phyloP scores from a whole-genome alignment of 2,329 filamentous ascomycete genomes.

The Penicillium sp. region DNA sequence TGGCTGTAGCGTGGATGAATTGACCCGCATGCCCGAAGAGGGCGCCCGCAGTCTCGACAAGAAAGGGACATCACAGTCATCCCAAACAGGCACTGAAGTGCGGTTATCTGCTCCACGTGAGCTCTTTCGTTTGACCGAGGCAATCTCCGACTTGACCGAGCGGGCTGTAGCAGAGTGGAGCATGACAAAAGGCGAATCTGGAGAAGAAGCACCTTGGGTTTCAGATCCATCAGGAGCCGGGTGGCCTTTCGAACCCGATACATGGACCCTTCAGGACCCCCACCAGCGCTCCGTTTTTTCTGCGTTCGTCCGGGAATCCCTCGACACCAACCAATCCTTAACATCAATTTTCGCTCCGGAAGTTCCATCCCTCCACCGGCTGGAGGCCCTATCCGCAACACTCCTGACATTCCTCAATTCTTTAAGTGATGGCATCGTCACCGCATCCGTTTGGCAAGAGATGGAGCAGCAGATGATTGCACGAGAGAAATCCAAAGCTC shows the following conservation, averaged over 20 bases:
- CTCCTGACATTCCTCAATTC: constrained; percentile 73
- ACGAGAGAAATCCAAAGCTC: constrained; percentile 52
- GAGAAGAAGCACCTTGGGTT: constrained; percentile 51
- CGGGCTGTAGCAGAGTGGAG: constrained; percentile 63
- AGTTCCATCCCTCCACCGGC: constrained; percentile 62
- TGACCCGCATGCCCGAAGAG: constrained; percentile 79
- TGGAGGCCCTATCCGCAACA: constrained; percentile 72
- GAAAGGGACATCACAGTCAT: constrained; percentile 28
- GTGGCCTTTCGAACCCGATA: constrained; percentile 62
- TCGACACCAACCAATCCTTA: constrained; percentile 70
- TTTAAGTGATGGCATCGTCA: constrained; percentile 77
- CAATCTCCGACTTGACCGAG: constrained; percentile 63
- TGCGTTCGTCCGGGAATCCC: constrained; percentile 57
- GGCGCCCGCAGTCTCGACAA: constrained; percentile 67
- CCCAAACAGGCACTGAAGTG: constrained; percentile 41
- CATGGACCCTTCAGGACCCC: constrained; percentile 46
- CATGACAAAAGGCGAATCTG: constrained; percentile 52
- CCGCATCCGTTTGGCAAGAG: constrained; percentile 67
- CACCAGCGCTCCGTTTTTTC: constrained; percentile 46
- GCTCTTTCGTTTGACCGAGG: constrained; percentile 84
- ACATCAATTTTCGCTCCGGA: constrained; percentile 63
- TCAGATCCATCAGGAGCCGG: constrained; percentile 44
- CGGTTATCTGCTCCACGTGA: constrained; percentile 82
- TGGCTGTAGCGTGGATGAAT: constrained; percentile 80
- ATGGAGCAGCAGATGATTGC: constrained; percentile 61